phyloP scores from a whole-genome alignment of 768 basidiomycete species.

The Obba rivulosa region DNA sequence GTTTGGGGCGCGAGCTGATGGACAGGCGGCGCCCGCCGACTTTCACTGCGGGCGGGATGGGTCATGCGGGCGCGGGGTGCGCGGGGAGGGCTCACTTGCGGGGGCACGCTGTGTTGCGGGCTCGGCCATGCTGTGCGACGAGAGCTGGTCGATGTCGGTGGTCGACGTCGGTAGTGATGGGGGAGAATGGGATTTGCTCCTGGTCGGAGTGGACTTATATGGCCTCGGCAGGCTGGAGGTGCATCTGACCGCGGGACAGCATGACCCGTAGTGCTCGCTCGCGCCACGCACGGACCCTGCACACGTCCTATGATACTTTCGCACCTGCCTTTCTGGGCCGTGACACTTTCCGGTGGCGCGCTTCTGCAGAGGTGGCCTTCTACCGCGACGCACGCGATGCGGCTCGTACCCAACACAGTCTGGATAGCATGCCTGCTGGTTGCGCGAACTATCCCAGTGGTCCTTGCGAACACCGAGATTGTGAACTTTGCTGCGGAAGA shows the following conservation, averaged over 20 bases:
- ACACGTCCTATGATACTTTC: slow-evolving; percentile 1
- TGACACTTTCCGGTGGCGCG: not conserved
- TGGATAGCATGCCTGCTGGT: not conserved
- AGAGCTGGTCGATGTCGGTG: not conserved
- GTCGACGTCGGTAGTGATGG: not conserved
- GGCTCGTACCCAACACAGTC: not conserved
- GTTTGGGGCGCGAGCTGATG: slow-evolving; percentile 10
- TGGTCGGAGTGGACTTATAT: not conserved
- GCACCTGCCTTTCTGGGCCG: slow-evolving; percentile 10
- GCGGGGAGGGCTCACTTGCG: slow-evolving; percentile 10
- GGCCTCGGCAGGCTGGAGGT: too few species aligned
- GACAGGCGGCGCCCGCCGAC: slow-evolving; percentile 19
- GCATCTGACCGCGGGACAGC: too few species aligned
- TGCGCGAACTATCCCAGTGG: not conserved
- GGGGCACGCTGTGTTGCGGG: slow-evolving; percentile 14
- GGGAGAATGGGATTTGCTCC: not conserved
- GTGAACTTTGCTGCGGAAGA: slow-evolving; percentile 44
- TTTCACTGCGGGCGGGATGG: slow-evolving; percentile 10
- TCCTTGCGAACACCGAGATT: slow-evolving; percentile 58
- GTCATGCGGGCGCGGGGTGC: not conserved
- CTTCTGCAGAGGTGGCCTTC: not conserved
- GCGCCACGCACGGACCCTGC: not conserved
- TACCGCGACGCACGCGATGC: not conserved
- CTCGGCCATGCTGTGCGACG: slow-evolving; percentile 6
- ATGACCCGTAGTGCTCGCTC: not conserved